These are phyloP conservation scores for Venturia oleaginea DNA, from an alignment of 2,329 filamentous ascomycete species.

Conservation along the genomic window DNA sequence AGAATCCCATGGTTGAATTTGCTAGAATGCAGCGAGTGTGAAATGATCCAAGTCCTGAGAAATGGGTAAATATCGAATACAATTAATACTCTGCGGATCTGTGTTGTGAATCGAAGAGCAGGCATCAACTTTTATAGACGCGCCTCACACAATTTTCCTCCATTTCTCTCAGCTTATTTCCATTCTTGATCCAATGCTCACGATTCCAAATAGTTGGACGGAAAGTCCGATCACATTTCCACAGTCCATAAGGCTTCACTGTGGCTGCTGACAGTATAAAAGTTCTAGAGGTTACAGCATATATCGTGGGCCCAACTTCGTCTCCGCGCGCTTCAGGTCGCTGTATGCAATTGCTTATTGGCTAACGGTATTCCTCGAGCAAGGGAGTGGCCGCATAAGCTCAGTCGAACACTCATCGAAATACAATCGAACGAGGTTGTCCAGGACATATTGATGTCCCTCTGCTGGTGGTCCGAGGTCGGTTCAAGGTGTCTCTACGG, in stretches of 20 bases:
- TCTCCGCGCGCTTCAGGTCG: background rate
- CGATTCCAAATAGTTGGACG: too few relatives aligned
- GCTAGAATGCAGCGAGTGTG: background rate
- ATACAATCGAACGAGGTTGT: too few relatives aligned
- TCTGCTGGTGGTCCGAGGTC: background rate
- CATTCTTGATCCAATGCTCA: too few relatives aligned
- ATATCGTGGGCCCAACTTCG: background rate
- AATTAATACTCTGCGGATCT: too few relatives aligned
- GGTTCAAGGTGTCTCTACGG: background rate
- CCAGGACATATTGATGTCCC: too few relatives aligned
- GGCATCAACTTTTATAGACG: too few relatives aligned
- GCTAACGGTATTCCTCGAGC: background rate
- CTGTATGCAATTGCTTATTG: background rate
- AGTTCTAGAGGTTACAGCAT: background rate
- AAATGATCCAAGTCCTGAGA: background rate
- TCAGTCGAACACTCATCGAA: background rate
- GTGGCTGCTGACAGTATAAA: too few relatives aligned
- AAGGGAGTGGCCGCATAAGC: background rate
- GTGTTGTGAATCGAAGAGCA: too few relatives aligned
- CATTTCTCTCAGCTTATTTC: too few relatives aligned
- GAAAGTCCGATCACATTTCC: background rate
- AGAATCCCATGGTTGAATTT: background rate
- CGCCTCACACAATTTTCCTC: too few relatives aligned
- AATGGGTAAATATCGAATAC: background rate
- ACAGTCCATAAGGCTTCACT: too few relatives aligned